phyloP scores from a whole-genome alignment of 805 yeast genomes.

The Yamadazyma scolyti region DNA sequence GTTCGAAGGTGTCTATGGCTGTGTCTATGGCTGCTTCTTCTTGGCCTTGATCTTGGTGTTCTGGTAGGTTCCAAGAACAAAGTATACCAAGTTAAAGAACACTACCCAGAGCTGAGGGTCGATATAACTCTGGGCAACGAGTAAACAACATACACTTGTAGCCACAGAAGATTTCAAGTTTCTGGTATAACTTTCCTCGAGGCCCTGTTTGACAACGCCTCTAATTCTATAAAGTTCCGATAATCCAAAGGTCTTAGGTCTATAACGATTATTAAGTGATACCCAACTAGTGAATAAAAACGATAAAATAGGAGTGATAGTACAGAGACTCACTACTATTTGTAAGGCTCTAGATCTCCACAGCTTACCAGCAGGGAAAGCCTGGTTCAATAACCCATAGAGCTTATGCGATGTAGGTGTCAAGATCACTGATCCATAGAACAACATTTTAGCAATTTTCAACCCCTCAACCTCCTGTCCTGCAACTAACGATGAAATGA shows the following conservation, averaged over 20 bases:
- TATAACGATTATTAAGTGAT: conserved; percentile 44
- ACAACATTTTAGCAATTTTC: conserved; percentile 50
- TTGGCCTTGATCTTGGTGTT: conserved; percentile 45
- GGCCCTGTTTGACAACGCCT: conserved; percentile 22
- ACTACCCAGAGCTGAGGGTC: conserved; percentile 63
- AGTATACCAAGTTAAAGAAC: conserved; percentile 55
- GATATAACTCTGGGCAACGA: conserved; percentile 54
- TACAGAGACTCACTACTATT: conserved; percentile 46
- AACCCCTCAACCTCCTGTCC: conserved; percentile 39
- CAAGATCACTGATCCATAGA: conserved; percentile 51
- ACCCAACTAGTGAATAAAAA: conserved; percentile 50
- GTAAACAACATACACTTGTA: conserved; percentile 49
- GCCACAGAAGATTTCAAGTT: conserved; percentile 52
- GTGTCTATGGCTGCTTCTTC: too few relatives aligned
- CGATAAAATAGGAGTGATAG: conserved; percentile 53
- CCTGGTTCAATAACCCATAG: conserved; percentile 42
- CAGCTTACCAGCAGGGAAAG: conserved; percentile 32
- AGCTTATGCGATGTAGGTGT: conserved; percentile 59
- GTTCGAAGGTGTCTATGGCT: too few relatives aligned
- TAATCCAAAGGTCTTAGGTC: conserved; percentile 9
- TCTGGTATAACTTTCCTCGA: conserved; percentile 40
- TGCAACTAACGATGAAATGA: conserved; percentile 49
- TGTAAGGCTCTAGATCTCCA: conserved; percentile 45
- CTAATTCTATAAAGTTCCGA: conserved; percentile 15
- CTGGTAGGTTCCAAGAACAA: conserved; percentile 59